Conservation (phyloP, 2,329 filamentous ascomycete genomes). For the Rhynchosporium graminicola region DNA sequence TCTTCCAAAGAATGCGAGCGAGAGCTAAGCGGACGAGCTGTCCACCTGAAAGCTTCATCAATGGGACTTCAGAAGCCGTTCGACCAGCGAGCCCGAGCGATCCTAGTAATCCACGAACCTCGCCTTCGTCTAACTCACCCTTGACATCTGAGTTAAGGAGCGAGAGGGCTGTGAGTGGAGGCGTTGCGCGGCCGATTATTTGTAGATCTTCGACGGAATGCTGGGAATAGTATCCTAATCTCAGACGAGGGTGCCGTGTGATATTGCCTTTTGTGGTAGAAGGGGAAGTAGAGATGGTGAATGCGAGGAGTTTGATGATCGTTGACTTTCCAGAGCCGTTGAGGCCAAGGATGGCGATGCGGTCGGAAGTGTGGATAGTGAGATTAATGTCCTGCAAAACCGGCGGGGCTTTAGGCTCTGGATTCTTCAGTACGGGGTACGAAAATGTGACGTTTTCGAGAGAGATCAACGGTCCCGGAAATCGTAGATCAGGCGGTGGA, state of each 20-base stretch:
- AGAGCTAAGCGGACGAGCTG: slow-evolving; percentile 85
- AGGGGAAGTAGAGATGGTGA: slow-evolving; percentile 55
- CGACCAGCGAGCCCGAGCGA: slow-evolving; percentile 71
- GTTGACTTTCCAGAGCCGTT: slow-evolving; percentile 86
- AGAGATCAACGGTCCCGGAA: slow-evolving; percentile 72
- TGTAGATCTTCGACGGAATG: slow-evolving; percentile 73
- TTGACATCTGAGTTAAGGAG: slow-evolving; percentile 59
- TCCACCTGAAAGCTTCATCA: slow-evolving; percentile 75
- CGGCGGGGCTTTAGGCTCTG: slow-evolving; percentile 37
- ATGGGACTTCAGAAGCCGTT: slow-evolving; percentile 70
- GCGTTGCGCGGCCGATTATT: slow-evolving; percentile 48
- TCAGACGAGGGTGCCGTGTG: slow-evolving; percentile 66
- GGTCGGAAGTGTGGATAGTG: slow-evolving; percentile 70
- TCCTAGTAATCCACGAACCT: slow-evolving; percentile 65
- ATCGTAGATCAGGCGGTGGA: slow-evolving; percentile 67
- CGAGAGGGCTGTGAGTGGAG: slow-evolving; percentile 62
- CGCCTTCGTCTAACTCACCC: slow-evolving; percentile 61
- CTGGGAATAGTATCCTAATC: slow-evolving; percentile 77
- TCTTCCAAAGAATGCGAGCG: slow-evolving; percentile 94
- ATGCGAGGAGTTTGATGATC: slow-evolving; percentile 70
- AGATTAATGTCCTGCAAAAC: slow-evolving; percentile 66
- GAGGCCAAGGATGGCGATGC: slow-evolving; percentile 73
- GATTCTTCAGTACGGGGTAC: slow-evolving; percentile 50
- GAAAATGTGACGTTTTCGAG: slow-evolving; percentile 68
- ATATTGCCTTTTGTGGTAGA: slow-evolving; percentile 62